These are phyloP conservation scores for Auxenochlorella pyrenoidosa DNA, from an alignment of 139 green algal species.

Conservation along the genomic window DNA sequence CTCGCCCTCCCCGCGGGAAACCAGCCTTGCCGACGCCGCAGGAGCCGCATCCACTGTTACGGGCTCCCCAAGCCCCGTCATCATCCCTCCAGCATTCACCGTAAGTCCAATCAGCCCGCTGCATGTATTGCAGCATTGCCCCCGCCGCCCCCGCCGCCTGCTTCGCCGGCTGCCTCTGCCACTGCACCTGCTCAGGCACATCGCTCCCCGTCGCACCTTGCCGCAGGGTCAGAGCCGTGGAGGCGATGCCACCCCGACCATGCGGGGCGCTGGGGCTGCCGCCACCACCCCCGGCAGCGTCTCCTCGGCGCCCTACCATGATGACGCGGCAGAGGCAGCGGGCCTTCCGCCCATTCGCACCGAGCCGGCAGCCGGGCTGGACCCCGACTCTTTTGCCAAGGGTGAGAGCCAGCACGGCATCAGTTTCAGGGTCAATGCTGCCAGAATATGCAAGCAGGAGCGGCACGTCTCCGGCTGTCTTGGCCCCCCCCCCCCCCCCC, in stretches of 20 bases:
- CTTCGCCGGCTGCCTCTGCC: not conserved
- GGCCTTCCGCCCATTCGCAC: slow-evolving; percentile 16
- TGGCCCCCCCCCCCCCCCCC: not conserved
- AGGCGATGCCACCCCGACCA: not conserved
- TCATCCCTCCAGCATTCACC: slow-evolving; percentile 86
- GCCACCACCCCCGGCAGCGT: not conserved
- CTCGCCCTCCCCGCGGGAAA: slow-evolving; percentile 58
- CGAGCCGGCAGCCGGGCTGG: slow-evolving; percentile 8
- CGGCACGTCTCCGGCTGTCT: no score
- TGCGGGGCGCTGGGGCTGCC: not conserved
- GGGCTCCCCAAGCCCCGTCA: slow-evolving; percentile 78
- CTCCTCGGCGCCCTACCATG: not conserved
- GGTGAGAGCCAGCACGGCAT: not conserved
- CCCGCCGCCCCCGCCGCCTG: not conserved
- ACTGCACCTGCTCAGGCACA: not conserved
- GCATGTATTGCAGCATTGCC: not conserved
- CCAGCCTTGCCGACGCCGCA: slow-evolving; percentile 43
- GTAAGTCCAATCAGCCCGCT: slow-evolving; percentile 36
- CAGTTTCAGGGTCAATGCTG: not conserved
- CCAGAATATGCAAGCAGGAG: no score
- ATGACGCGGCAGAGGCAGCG: not conserved
- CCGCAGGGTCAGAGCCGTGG: slow-evolving; percentile 22
- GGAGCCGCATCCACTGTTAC: slow-evolving; percentile 9
- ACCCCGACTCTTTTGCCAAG: slow-evolving; percentile 11
- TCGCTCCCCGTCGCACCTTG: not conserved